Percentiles rank a stretch among this genome's conserved stretches.
These are phyloP conservation scores for Eucommia ulmoides DNA, from an alignment of 257 asterid genomes.

Conservation along the genomic window DNA sequence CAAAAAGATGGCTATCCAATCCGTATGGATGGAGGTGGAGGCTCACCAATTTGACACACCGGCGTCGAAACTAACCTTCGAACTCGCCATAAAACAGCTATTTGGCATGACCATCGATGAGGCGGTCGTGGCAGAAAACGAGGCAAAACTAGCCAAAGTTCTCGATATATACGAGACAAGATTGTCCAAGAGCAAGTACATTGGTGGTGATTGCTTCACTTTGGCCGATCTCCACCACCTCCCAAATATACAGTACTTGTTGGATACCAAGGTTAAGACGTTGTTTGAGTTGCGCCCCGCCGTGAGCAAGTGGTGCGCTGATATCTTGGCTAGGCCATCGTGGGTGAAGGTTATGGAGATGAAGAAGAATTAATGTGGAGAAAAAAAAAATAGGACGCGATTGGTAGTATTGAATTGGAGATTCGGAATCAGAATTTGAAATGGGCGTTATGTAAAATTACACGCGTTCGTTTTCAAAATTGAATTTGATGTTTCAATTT, in stretches of 20 bases:
- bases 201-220: conserved; percentile 32
- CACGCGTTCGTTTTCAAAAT: no score
- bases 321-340: conserved; percentile 38
- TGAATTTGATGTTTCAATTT: no score
- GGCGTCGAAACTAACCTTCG: neutral
- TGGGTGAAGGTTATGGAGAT: conserved; percentile 36
- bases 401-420: no score
- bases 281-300: conserved; percentile 33
- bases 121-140: neutral
- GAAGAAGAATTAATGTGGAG: no score
- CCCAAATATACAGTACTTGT: conserved; percentile 26
- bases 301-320: conserved; percentile 29
- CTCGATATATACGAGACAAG: neutral
- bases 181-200: neutral
- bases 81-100: neutral
- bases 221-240: conserved; percentile 41
- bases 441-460: no score
- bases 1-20: conserved; percentile 18
- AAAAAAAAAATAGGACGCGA: no score
- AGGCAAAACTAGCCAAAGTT: neutral
- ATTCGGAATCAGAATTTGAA: no score
- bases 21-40: conserved; percentile 15
- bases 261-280: conserved; percentile 25
- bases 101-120: neutral
- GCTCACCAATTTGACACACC: neutral